Evolutionary conservation across 305 asterid species (phyloP).

Genomic region (Rubia balearica): DNA sequence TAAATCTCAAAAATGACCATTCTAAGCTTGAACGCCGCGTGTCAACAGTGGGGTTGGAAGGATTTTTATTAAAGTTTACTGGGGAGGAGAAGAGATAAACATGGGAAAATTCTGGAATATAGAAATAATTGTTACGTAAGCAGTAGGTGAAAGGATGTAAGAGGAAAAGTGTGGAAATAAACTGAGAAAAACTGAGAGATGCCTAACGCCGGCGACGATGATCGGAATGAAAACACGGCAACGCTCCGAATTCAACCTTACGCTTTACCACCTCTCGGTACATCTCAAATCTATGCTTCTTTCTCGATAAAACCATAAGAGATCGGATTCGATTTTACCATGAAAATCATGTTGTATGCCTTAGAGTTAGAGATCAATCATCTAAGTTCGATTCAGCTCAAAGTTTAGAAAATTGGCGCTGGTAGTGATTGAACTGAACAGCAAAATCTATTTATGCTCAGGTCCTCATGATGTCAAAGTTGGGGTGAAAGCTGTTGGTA

Average conservation of each 20-base stretch:
- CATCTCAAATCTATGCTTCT: not conserved
- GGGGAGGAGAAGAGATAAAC: not conserved
- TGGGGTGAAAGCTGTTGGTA: constrained; percentile 32
- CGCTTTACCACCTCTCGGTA: constrained; percentile 30
- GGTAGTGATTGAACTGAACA: no score
- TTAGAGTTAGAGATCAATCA: no score
- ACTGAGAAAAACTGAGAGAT: not conserved
- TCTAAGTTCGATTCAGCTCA: no score
- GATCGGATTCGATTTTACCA: no score
- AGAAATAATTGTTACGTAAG: not conserved
- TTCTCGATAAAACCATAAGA: no score
- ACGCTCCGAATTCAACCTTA: constrained; percentile 27
- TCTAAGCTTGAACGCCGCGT: no score
- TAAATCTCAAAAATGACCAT: no score
- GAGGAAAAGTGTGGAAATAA: not conserved
- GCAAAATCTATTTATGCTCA: no score
- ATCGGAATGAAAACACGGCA: constrained; percentile 23
- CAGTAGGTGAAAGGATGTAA: not conserved
- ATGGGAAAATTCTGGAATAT: not conserved
- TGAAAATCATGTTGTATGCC: no score
- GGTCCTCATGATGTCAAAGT: constrained; percentile 34
- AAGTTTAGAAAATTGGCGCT: no score
- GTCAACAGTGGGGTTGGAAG: no score
- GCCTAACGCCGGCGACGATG: not conserved
- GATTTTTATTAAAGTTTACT: no score